A percentile compares a stretch with the other conserved stretches of the same genome.
These are phyloP conservation scores for Sequoiadendron giganteum DNA, from an alignment of 75 land plant genomes.

Conservation along the genomic window DNA sequence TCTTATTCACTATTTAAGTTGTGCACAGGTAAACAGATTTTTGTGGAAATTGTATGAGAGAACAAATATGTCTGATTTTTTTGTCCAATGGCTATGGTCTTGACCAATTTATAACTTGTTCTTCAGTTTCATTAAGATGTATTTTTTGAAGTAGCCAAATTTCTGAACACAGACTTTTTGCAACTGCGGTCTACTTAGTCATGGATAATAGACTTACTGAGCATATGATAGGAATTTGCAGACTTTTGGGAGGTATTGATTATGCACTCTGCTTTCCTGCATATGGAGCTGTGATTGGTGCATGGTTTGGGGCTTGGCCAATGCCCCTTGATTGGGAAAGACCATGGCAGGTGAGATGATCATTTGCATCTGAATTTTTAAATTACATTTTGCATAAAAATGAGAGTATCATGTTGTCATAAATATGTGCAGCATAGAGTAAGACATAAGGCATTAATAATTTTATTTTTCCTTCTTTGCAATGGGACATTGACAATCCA, in stretches of 20 bases:
- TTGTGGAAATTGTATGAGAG: neutral
- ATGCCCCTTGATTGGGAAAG: constrained; percentile 99
- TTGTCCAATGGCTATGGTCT: neutral
- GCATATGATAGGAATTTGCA: constrained; percentile 18
- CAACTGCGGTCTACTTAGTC: neutral
- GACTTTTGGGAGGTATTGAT: constrained; percentile 61
- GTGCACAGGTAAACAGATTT: neutral
- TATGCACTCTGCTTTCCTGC: constrained; percentile 86
- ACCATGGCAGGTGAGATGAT: constrained; percentile 83
- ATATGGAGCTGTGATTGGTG: constrained; percentile 89
- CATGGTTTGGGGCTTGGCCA: constrained; percentile 99
- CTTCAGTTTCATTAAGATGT: constrained; percentile 1
- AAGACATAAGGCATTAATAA: neutral
- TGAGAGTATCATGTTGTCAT: neutral
- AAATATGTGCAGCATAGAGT: neutral
- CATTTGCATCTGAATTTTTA: neutral
- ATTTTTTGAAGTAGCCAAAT: neutral
- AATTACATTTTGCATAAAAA: neutral
- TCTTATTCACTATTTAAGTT: neutral
- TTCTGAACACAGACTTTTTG: neutral
- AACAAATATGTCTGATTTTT: neutral
- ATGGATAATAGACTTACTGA: neutral
- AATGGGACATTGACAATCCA: neutral
- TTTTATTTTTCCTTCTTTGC: neutral
- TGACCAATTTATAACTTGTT: neutral